Base-by-base conservation (phyloP, 1,139 yeast genomes). In the Waltiozyma sp. region DNA sequence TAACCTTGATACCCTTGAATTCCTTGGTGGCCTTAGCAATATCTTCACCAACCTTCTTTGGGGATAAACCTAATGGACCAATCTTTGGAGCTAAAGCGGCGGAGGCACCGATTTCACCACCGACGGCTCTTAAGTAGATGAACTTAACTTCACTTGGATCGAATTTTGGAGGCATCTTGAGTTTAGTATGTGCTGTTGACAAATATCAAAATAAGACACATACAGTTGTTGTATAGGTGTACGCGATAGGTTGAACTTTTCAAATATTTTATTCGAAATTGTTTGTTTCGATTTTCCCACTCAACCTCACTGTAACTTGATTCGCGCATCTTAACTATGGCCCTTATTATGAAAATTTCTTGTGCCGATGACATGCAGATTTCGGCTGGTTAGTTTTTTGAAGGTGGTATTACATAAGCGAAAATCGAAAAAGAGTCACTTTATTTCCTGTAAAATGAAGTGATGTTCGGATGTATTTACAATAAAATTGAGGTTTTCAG, bases 31-130 rank as follows among this genome's bases (percentile, higher is more conserved):
- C 98, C 84, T 93, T 93, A 73, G 98, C 98, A 65, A 91, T 91
- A 72, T 91, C 98, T 76, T 91, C 99, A 87, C 99, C 99, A 68
- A 93, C 96, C 85, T 91, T 91, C 95, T 91, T 91, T 80, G 98
- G 97, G 54, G 97, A 89, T 66, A 91, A 81, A 88, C 99, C 99
- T 69, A 91, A 87, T 63, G 99, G 99, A 85, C 99, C 99, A 69
- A 91, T 91, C 88, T 91, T 91, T 70, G 98, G 98, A 63, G 98
- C 98, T 67, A 93, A 85, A 58, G 98, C 96, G 59, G 98, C 86
- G 55, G 98, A 89, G 67, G 97, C 96, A 80, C 97, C 98, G 65
- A 93, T 95, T 80, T 91, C 99, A 80, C 99, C 98, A 84, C 98
- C 99, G 62, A 89, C 94, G 73, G 98, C 97, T 85, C 98, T 87